Base-by-base conservation (phyloP, 202 grass and related monocot species). In the Dendrocalamus latiflorus region DNA sequence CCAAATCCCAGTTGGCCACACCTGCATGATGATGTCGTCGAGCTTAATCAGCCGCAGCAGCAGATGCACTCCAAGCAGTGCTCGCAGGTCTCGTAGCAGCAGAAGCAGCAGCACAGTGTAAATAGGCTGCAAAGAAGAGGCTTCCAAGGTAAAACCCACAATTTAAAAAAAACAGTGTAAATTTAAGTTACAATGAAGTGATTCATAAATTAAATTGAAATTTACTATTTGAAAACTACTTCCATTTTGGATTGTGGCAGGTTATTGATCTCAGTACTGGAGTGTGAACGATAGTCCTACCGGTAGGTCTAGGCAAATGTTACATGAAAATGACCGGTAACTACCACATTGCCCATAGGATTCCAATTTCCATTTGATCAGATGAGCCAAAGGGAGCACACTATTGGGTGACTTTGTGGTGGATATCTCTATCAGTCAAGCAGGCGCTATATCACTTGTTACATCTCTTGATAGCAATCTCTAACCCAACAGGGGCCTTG, bases 81-180 rank as follows among this genome's bases (percentile, higher is more conserved):
- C 85, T 98, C 95, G 72, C 92, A 98, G 3, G 92, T 93, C 85
- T 98, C 95, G 25, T 82, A 95, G 85, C 95, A 95, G 90, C 95
- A 98, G 85, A 95, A 98, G 80, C 95, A 98, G 89, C 95, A 98
- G 71, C 90, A 96, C 6, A 83, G 20, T 36, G 88, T 74, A 82
- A 97, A 97, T 33, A 97, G 79, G 70, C 94, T 94, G 88, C 33
- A 86, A 72, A 56, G 33, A 68, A 77, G 21, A 60, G 9, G 26
- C 47, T 21, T 1, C n/a, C n/a, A 21, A 47, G 49, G 37, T 89
- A 12, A 77, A 63, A 11, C 30, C 37, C 24, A 26, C 9, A 57
- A 17, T 0, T 58, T 44, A n/a, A n/a, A n/a, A n/a, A n/a, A 64
- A 12, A n/a, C 9, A n/a, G 30, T 12, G 3, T 6, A 58, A 84